A percentile compares a stretch with the other conserved stretches of the same genome.
Evolutionary conservation across 306 rosid species (phyloP).

Genomic region (Styphnolobium japonicum): DNA sequence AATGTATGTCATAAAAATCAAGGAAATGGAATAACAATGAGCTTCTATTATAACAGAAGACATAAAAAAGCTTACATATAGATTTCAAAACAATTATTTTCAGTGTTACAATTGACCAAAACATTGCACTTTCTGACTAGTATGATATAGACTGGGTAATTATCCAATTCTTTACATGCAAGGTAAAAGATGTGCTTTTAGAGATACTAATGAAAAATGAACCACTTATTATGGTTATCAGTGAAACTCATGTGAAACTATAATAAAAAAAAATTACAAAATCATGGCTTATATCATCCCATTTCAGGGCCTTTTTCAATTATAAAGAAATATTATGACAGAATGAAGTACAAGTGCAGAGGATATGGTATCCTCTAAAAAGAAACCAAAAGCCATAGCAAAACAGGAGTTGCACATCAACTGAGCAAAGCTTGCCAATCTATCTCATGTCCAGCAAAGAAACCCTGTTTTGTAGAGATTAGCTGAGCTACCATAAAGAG

Average conservation of each 20-base stretch:
- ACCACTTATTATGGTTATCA: not conserved
- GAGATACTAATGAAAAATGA: not conserved
- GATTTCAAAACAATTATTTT: not conserved
- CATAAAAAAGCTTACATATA: not conserved
- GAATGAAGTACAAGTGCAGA: too few relatives aligned
- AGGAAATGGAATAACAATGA: not conserved
- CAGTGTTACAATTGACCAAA: not conserved
- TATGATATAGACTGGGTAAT: not conserved
- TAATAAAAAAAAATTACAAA: too few relatives aligned
- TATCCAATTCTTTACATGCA: not conserved
- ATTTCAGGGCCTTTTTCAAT: too few relatives aligned
- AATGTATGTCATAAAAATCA: constrained; percentile 13
- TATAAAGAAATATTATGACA: too few relatives aligned
- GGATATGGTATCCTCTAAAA: too few relatives aligned
- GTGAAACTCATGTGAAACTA: not conserved
- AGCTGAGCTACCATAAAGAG: too few relatives aligned
- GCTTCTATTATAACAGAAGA: not conserved
- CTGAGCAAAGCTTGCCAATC: too few relatives aligned
- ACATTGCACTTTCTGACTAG: not conserved
- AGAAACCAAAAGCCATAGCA: too few relatives aligned
- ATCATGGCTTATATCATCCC: too few relatives aligned
- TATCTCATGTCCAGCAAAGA: too few relatives aligned
- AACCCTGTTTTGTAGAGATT: too few relatives aligned
- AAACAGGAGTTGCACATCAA: too few relatives aligned
- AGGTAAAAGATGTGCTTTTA: not conserved